A percentile compares a stretch with the other conserved stretches of the same genome.
Conservation (phyloP, 805 yeast genomes). For the Metschnikowia baotianmanensis region DNA sequence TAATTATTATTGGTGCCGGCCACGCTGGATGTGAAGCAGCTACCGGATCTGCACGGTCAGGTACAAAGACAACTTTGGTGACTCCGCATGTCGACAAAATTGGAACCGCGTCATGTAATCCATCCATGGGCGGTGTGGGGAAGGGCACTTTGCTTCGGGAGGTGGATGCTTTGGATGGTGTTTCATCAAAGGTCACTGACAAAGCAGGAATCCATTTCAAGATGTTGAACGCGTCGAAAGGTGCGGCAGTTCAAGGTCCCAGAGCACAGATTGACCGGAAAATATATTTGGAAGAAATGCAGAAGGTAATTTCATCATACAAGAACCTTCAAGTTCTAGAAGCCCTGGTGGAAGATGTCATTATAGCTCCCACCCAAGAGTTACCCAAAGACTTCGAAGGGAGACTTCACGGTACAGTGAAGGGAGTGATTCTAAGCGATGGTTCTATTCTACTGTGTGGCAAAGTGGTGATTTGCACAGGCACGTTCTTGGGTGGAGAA, state of each 20-base stretch:
- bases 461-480: slow-evolving; percentile 87
- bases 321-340: slow-evolving; percentile 58
- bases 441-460: slow-evolving; percentile 60
- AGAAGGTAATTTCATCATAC: slow-evolving; percentile 53
- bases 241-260: slow-evolving; percentile 98
- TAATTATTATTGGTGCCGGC: slow-evolving; percentile 93
- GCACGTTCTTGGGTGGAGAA: slow-evolving; percentile 93
- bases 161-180: slow-evolving; percentile 96
- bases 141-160: slow-evolving; percentile 93
- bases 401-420: slow-evolving; percentile 45
- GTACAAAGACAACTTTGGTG: slow-evolving; percentile 64
- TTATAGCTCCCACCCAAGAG: slow-evolving; percentile 46
- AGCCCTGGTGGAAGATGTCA: slow-evolving; percentile 82
- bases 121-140: slow-evolving; percentile 98
- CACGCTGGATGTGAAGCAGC: slow-evolving; percentile 99
- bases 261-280: slow-evolving; percentile 92
- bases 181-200: slow-evolving; percentile 83
- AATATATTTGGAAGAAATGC: slow-evolving; percentile 80
- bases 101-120: slow-evolving; percentile 96
- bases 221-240: slow-evolving; percentile 79
- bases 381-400: slow-evolving; percentile 32
- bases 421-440: slow-evolving; percentile 71
- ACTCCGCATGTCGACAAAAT: slow-evolving; percentile 75
- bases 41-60: slow-evolving; percentile 85
- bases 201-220: slow-evolving; percentile 90